Base-by-base conservation (phyloP, 1,284 basidiomycete species). In the Rhodotorula sp. region DNA sequence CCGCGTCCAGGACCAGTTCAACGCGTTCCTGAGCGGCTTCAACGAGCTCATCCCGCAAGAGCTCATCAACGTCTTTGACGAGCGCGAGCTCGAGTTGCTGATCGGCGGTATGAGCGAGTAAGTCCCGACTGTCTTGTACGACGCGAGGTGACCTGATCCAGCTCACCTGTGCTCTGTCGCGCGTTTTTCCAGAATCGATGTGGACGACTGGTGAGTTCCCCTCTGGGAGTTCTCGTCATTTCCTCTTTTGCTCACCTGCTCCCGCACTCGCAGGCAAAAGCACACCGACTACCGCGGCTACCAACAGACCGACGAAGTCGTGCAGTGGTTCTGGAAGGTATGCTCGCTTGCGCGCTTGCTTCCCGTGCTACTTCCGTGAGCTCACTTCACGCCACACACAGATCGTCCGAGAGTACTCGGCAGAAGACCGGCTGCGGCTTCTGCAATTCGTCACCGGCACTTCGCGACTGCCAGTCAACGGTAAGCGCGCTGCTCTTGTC, bases 271-370 rank as follows among this genome's bases (percentile, higher is more conserved):
- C 20, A 29, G 49, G 86, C 85, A 85, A 80, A 85, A 86, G 79
- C 86, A 86, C 80, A 87, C 86, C 69, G 86, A 87, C 79, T 87
- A 87, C 82, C 82, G 85, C 64, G 85, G 85, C 63, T 86, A 86
- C 73, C 81, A 67, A 65, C 71, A 76, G 57, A 70, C 67, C 26
- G 74, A 76, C 70, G 74, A 76, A 66, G 96, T 99, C 71, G 93
- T 99, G 75, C 93, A 97, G 81, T 99, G 97, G 97, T 99, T 99
- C 88, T 99, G 97, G 97, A 91, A 98, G 84, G 58, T 58, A 20
- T 31, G 57, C 29, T 20, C 18, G 2, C 15, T 31, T 34, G 10
- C 23, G 12, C 14, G 20, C 29, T 21, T n/a, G 8, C 23, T n/a
- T 34, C 61, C 4, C 23, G 1, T 2, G 4, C 20, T 39, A 47